Base-by-base conservation (phyloP, 2,329 filamentous ascomycete genomes). In the Didymella pinodella region DNA sequence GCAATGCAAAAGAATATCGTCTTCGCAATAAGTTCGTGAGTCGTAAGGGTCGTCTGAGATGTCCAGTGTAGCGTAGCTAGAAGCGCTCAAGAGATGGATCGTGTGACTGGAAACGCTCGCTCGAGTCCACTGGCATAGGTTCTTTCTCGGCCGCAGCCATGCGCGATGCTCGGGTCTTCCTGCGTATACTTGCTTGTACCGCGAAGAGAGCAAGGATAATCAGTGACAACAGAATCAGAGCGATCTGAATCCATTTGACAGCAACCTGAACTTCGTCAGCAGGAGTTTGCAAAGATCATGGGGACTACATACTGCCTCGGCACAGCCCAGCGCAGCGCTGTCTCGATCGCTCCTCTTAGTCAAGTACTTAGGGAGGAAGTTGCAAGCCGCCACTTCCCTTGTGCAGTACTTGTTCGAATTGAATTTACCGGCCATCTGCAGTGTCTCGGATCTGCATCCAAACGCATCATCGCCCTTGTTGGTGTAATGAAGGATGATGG, bases 181-280 rank as follows among this genome's bases (percentile, higher is more conserved):
- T 66, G 25, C 72, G 62, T 7, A 69, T 25, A 26, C 60, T 61
- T 18, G 70, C 68, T 48, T 74, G 70, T 6, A 64, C 8, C 11
- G 57, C 53, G 40, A 73, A 73, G 46, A 75, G 51, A 14, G 50
- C 57, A n/a, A 73, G 57, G 18, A 69, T 55, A 5, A 64, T 28
- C 8, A 69, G 55, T 0, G 62, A 55, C 26, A 64, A 63, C 16
- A 72, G 10, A 3, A 70, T 54, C 8, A 75, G 45, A 18, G 68
- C 51, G 29, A 75, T 60, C 34, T 73, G 71, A 18, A 74, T 26
- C 71, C 71, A 75, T 45, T 74, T 74, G 6, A 70, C 67, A 16
- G 64, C 59, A 7, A 65, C 52, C 72, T 73, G 41, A 54, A 57
- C n/a, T 26, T 6, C 1, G 26, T 36, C 4, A 36, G 57, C 31